Evolutionary conservation across 2,329 filamentous ascomycete genomes (phyloP).

Genomic region (Cladorrhinum sp.): DNA sequence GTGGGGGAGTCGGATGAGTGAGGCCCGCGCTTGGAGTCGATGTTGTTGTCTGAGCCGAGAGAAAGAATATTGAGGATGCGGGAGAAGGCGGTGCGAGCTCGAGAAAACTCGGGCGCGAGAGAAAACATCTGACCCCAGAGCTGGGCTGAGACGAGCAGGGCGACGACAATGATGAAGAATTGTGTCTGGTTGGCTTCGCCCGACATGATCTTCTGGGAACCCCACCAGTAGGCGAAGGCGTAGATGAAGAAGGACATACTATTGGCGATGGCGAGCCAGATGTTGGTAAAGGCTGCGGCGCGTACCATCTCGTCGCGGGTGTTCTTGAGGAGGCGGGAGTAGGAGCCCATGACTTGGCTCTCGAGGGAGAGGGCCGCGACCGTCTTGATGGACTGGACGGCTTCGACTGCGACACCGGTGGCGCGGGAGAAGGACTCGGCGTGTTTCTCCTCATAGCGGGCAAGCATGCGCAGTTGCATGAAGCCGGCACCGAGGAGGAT

Average conservation of each 20-base stretch:
- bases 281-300: slow-evolving; percentile 51
- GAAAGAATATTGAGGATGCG: slow-evolving; percentile 54
- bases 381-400: slow-evolving; percentile 64
- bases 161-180: slow-evolving; percentile 73
- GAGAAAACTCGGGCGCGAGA: slow-evolving; percentile 70
- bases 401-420: slow-evolving; percentile 64
- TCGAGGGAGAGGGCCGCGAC: slow-evolving; percentile 55
- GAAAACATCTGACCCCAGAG: slow-evolving; percentile 73
- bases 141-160: slow-evolving; percentile 70
- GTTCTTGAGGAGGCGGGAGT: slow-evolving; percentile 47
- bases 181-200: slow-evolving; percentile 62
- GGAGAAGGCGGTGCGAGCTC: slow-evolving; percentile 59
- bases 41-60: slow-evolving; percentile 34
- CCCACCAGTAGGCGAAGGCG: slow-evolving; percentile 79
- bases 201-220: slow-evolving; percentile 64
- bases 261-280: slow-evolving; percentile 60
- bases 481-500: slow-evolving; percentile 66
- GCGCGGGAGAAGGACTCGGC: slow-evolving; percentile 63
- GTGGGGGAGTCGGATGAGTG: slow-evolving; percentile 9
- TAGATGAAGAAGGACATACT: slow-evolving; percentile 66
- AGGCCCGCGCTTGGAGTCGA: slow-evolving; percentile 13
- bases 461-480: slow-evolving; percentile 63
- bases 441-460: slow-evolving; percentile 60
- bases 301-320: slow-evolving; percentile 54
- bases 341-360: slow-evolving; percentile 49